phyloP scores from a whole-genome alignment of 768 basidiomycete genomes.

The Mycena olivaceomarginata region DNA sequence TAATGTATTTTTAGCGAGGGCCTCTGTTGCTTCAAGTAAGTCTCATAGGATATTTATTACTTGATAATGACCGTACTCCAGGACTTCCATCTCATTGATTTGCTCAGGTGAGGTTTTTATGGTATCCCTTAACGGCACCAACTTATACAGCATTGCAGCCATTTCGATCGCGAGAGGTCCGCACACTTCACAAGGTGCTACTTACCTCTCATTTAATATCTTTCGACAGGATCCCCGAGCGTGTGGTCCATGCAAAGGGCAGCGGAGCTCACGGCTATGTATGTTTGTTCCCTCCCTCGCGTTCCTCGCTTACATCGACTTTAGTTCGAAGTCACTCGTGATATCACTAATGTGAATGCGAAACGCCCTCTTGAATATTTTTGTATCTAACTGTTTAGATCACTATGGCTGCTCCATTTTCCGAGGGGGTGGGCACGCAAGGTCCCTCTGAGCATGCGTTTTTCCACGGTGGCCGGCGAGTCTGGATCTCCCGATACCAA shows the following conservation, averaged over 20 bases:
- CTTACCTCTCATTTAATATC: neutral
- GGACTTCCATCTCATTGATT: slow-evolving; percentile 42
- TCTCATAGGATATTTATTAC: neutral
- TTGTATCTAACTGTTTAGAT: slow-evolving; percentile 12
- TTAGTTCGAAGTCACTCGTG: slow-evolving; percentile 43
- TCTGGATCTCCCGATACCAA: slow-evolving; percentile 41
- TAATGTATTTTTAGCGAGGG: slow-evolving; percentile 17
- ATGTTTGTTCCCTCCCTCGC: neutral
- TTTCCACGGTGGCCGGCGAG: slow-evolving; percentile 42
- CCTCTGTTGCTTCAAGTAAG: slow-evolving; percentile 41
- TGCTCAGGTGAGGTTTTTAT: neutral
- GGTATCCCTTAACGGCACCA: neutral
- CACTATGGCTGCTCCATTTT: slow-evolving; percentile 43
- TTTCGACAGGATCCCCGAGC: slow-evolving; percentile 37
- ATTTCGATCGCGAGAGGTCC: slow-evolving; percentile 32
- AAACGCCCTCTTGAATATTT: no score
- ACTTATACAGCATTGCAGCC: neutral
- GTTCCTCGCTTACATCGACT: neutral
- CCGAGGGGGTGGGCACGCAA: slow-evolving; percentile 43
- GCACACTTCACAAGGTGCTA: neutral
- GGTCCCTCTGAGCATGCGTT: slow-evolving; percentile 39
- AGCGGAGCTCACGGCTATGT: slow-evolving; percentile 45
- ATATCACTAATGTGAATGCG: slow-evolving; percentile 35
- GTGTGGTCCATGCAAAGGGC: slow-evolving; percentile 44
- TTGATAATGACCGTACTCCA: neutral